A percentile compares a stretch with the other conserved stretches of the same genome.
phyloP scores from a whole-genome alignment of 768 basidiomycete genomes.

The Crassisporium funariophilum region DNA sequence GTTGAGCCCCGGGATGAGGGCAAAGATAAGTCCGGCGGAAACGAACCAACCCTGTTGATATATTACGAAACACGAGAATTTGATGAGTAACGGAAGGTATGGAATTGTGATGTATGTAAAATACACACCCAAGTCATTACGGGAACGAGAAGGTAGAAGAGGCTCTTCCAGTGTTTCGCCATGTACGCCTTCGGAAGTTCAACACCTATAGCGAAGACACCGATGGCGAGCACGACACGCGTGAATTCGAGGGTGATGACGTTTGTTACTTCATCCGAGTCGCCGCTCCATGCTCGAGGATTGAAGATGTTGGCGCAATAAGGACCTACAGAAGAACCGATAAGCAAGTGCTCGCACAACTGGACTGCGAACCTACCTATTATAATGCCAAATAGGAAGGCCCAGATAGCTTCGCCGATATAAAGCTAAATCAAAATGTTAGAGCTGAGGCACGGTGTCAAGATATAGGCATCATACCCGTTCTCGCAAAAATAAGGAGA shows the following conservation, averaged over 20 bases:
- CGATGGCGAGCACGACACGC: constrained; percentile 91
- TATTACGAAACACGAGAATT: too few species aligned
- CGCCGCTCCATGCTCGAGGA: constrained; percentile 73
- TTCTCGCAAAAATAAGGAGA: constrained; percentile 89
- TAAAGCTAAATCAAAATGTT: constrained; percentile 56
- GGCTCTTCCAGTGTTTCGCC: constrained; percentile 87
- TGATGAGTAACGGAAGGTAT: constrained; percentile 8
- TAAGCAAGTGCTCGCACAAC: neutral
- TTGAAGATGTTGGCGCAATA: constrained; percentile 82
- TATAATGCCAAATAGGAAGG: constrained; percentile 91
- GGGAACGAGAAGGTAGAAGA: constrained; percentile 81
- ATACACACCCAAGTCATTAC: too few species aligned
- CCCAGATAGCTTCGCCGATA: constrained; percentile 96
- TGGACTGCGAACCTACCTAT: constrained; percentile 50
- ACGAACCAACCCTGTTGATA: constrained; percentile 96
- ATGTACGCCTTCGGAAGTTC: constrained; percentile 97
- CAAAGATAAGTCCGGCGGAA: constrained; percentile 88
- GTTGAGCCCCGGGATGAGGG: constrained; percentile 83
- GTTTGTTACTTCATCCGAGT: constrained; percentile 50
- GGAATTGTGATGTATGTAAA: too few species aligned
- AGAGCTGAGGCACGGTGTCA: neutral
- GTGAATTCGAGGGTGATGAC: constrained; percentile 89
- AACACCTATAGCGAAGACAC: constrained; percentile 97
- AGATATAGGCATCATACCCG: constrained; percentile 45
- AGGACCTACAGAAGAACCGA: constrained; percentile 53